Evolutionary conservation across 1,139 yeast species (phyloP).

Genomic region (Taiozyma sp.): DNA sequence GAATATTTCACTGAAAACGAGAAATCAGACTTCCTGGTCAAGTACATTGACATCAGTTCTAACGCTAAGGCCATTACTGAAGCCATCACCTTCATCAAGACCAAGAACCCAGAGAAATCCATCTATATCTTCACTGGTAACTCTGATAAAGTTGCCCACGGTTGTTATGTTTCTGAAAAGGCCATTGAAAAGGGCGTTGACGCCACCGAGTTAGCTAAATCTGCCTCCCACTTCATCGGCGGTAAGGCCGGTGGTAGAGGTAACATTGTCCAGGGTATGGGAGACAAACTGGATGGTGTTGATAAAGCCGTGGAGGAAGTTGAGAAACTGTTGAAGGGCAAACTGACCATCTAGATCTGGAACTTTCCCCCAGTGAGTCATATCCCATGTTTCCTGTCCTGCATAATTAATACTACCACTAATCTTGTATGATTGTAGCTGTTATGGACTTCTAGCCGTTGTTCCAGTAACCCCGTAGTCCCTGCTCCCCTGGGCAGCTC

Average conservation of each 20-base stretch:
- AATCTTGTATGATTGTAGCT: background rate
- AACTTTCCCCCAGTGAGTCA: background rate
- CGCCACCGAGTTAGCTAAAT: slow-evolving; percentile 70
- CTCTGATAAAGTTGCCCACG: slow-evolving; percentile 84
- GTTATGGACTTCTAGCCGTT: too few relatives aligned
- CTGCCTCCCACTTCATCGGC: slow-evolving; percentile 73
- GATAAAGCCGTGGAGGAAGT: slow-evolving; percentile 71
- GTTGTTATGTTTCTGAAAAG: slow-evolving; percentile 77
- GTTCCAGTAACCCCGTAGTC: background rate
- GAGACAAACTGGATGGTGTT: slow-evolving; percentile 71
- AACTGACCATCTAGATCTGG: slow-evolving; percentile 30
- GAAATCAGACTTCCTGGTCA: slow-evolving; percentile 52
- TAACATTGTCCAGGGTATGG: slow-evolving; percentile 94
- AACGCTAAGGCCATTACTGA: slow-evolving; percentile 94
- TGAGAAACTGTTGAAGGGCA: slow-evolving; percentile 52
- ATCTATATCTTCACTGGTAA: slow-evolving; percentile 81
- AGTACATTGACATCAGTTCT: slow-evolving; percentile 64
- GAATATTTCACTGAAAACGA: slow-evolving; percentile 55
- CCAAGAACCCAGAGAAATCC: slow-evolving; percentile 70
- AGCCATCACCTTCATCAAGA: slow-evolving; percentile 81
- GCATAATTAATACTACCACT: background rate
- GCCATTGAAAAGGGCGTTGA: slow-evolving; percentile 69
- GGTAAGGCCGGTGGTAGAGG: slow-evolving; percentile 99
- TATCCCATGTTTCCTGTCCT: background rate
- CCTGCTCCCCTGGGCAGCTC: background rate